Base-by-base conservation (phyloP, 1,284 basidiomycete species). In the Malassezia caprae region DNA sequence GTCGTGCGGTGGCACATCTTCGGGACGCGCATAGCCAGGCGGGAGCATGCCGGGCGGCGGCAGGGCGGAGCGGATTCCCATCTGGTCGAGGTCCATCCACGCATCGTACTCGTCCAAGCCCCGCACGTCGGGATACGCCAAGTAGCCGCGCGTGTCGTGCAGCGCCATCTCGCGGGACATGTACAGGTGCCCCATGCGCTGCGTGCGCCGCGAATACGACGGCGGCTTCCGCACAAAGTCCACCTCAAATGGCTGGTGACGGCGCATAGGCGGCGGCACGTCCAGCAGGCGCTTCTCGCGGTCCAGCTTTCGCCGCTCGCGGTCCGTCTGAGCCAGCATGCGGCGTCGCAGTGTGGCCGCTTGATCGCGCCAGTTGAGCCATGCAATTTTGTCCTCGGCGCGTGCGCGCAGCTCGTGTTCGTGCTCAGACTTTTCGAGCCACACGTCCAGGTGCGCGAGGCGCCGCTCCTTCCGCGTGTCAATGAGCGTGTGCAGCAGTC, bases 271-370 rank as follows among this genome's bases (percentile, higher is more conserved):
- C 31, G 81, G 81, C 15, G 86, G 85, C n/a, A 83, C 79, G 64
- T 90, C 88, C 2, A 83, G 62, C 0, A 80, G 78, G 51, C 87
- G 80, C 61, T 87, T 81, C 55, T 90, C 88, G 53, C 88, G 79
- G 69, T 91, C 88, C 26, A 91, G 74, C 49, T 81, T 80, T 35
- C 89, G 79, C 48, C 86, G 79, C 73, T 90, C 89, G 57, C 86
- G 79, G 63, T 86, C 88, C 13, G 83, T 82, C 62, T 90, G 87
- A 0, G 87, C 82, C 49, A 89, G 83, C 84, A 89, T 85, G 15
- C 84, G 82, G 0, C 81, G 83, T 62, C 89, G 84, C n/a, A 90
- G 76, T 27, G 24, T 10, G 1, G 53, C 78, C 76, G 13, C 82
- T 76, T 52, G 87, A 85, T 53, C 62, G 4, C 82, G 83, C 47